phyloP scores from a whole-genome alignment of 805 yeast genomes.

The Kuraishia piskuri region DNA sequence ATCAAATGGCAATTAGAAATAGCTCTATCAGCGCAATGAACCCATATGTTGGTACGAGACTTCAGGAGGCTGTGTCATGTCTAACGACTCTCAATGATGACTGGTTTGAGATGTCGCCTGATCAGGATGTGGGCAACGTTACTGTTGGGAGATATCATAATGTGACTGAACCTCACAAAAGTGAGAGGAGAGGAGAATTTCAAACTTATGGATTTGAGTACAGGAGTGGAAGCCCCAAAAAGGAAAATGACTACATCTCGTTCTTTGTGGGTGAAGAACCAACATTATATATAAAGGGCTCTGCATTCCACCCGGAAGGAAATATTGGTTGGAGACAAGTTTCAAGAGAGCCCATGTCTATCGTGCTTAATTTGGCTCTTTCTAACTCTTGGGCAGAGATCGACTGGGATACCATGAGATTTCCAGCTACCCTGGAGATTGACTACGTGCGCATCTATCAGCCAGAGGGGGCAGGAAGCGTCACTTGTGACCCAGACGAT shows the following conservation, averaged over 20 bases:
- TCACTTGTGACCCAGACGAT: conserved; percentile 82
- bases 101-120: conserved; percentile 79
- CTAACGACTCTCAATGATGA: conserved; percentile 66
- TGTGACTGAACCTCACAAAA: not conserved
- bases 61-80: conserved; percentile 87
- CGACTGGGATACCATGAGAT: conserved; percentile 72
- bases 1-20: conserved; percentile 68
- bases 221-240: conserved; percentile 14
- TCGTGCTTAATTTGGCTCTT: conserved; percentile 80
- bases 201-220: conserved; percentile 29
- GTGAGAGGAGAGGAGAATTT: conserved; percentile 10
- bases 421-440: conserved; percentile 70
- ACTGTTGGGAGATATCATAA: conserved; percentile 62
- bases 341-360: conserved; percentile 88
- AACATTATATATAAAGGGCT: conserved; percentile 63
- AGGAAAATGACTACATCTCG: conserved; percentile 23
- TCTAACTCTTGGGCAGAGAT: conserved; percentile 82
- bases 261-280: conserved; percentile 85
- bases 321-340: conserved; percentile 78
- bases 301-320: conserved; percentile 83
- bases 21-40: conserved; percentile 68
- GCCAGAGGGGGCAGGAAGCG: conserved; percentile 48
- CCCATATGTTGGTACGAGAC: conserved; percentile 85
- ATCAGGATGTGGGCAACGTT: conserved; percentile 71
- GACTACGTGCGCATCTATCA: conserved; percentile 93